Percentiles rank a stretch among this genome's conserved stretches.
Conservation (phyloP, 2,329 filamentous ascomycete species). For the Conoideocrella luteorostrata region DNA sequence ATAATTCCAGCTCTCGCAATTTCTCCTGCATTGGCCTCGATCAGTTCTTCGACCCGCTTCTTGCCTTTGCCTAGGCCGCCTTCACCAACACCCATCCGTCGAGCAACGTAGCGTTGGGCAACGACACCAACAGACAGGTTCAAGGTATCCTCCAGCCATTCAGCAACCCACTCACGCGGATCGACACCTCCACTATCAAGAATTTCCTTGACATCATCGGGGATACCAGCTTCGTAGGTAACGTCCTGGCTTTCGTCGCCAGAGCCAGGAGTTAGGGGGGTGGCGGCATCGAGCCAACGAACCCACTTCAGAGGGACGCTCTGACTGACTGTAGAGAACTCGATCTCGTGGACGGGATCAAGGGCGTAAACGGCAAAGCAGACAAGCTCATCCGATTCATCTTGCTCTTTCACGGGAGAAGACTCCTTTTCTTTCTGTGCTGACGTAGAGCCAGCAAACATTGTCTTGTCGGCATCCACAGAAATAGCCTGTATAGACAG, state of each 20-base stretch:
- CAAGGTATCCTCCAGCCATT: slow-evolving; percentile 91
- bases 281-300: slow-evolving; percentile 78
- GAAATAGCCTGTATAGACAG: slow-evolving; percentile 85
- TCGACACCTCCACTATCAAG: slow-evolving; percentile 72
- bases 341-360: slow-evolving; percentile 87
- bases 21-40: slow-evolving; percentile 53
- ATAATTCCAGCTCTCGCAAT: slow-evolving; percentile 52
- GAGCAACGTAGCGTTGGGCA: slow-evolving; percentile 90
- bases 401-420: slow-evolving; percentile 43
- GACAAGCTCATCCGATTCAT: slow-evolving; percentile 54
- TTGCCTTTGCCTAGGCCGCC: slow-evolving; percentile 58
- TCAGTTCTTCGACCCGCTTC: slow-evolving; percentile 49
- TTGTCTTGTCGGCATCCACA: slow-evolving; percentile 53
- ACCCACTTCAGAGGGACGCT: slow-evolving; percentile 78
- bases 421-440: slow-evolving; percentile 50
- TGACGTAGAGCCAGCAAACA: slow-evolving; percentile 58
- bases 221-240: slow-evolving; percentile 37
- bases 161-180: slow-evolving; percentile 91
- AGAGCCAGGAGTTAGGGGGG: slow-evolving; percentile 46
- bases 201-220: slow-evolving; percentile 82
- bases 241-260: slow-evolving; percentile 39
- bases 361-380: slow-evolving; percentile 73
- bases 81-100: slow-evolving; percentile 92
- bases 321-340: slow-evolving; percentile 79
- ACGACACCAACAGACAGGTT: slow-evolving; percentile 74